Evolutionary conservation across 345 rosid genomes (phyloP).

Genomic region (Combretum micranthum): DNA sequence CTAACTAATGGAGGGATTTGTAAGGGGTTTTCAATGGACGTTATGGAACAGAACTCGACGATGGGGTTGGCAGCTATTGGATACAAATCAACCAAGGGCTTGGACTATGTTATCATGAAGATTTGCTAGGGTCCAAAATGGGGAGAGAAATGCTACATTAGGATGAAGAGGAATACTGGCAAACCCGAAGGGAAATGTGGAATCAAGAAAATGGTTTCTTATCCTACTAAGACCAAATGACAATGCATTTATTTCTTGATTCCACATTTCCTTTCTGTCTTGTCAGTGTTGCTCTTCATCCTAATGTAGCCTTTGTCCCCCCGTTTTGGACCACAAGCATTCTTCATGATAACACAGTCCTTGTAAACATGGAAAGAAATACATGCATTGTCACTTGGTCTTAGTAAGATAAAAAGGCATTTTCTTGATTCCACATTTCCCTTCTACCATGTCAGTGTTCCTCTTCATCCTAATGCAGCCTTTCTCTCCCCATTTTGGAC

Average conservation of each 20-base stretch:
- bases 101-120: slow-evolving; percentile 71
- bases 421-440: slow-evolving; percentile 74
- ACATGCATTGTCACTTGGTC: slow-evolving; percentile 17
- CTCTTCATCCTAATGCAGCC: slow-evolving; percentile 78
- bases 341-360: no score
- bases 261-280: no score
- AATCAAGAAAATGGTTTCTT: slow-evolving; percentile 86
- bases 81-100: slow-evolving; percentile 57
- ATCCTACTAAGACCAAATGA: slow-evolving; percentile 54
- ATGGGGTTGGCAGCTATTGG: slow-evolving; percentile 84
- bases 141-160: slow-evolving; percentile 79
- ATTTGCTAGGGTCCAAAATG: slow-evolving; percentile 89
- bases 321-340: no score
- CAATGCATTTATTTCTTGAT: no score
- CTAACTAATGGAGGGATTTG: background rate
- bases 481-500: slow-evolving; percentile 72
- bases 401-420: slow-evolving; percentile 84
- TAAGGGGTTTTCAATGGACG: slow-evolving; percentile 73
- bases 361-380: no score
- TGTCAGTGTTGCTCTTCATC: no score
- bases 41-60: slow-evolving; percentile 60
- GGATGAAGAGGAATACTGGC: slow-evolving; percentile 76
- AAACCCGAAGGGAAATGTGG: slow-evolving; percentile 73
- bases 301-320: no score
- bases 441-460: slow-evolving; percentile 67